These are phyloP conservation scores for Sclerotinia trifoliorum DNA, from an alignment of 2,329 filamentous ascomycete genomes.

Conservation along the genomic window DNA sequence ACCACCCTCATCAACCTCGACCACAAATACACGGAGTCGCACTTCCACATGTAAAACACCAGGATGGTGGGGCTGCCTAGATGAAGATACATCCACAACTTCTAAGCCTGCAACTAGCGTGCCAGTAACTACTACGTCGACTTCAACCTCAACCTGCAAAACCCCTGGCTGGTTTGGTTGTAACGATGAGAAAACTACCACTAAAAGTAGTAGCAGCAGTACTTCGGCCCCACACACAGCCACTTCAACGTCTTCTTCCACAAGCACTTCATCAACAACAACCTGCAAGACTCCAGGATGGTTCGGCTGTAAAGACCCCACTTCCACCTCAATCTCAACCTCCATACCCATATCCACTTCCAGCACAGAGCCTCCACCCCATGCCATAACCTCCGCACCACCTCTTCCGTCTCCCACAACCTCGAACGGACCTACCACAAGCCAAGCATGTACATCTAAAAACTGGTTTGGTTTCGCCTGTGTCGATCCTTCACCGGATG, in stretches of 20 bases:
- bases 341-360: not conserved
- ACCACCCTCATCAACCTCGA: slow-evolving; percentile 46
- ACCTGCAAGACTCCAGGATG: slow-evolving; percentile 46
- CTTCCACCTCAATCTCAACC: slow-evolving; percentile 41
- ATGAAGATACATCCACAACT: slow-evolving; percentile 34
- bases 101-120: slow-evolving; percentile 33
- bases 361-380: slow-evolving; percentile 37
- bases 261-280: slow-evolving; percentile 31
- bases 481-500: slow-evolving; percentile 34
- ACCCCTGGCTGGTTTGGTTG: slow-evolving; percentile 50
- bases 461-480: slow-evolving; percentile 38
- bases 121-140: slow-evolving; percentile 31
- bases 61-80: slow-evolving; percentile 69
- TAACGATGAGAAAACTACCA: slow-evolving; percentile 49
- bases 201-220: slow-evolving; percentile 39
- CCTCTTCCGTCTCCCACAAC: slow-evolving; percentile 30
- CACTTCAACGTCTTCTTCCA: slow-evolving; percentile 16
- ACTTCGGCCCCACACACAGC: slow-evolving; percentile 29
- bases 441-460: slow-evolving; percentile 33
- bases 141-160: slow-evolving; percentile 41
- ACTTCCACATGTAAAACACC: slow-evolving; percentile 89
- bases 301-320: slow-evolving; percentile 51
- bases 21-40: slow-evolving; percentile 64
- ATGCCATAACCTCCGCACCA: slow-evolving; percentile 41
- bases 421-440: slow-evolving; percentile 30